Evolutionary conservation across 116 monocot genomes (phyloP).

Genomic region (Posidonia oceanica): DNA sequence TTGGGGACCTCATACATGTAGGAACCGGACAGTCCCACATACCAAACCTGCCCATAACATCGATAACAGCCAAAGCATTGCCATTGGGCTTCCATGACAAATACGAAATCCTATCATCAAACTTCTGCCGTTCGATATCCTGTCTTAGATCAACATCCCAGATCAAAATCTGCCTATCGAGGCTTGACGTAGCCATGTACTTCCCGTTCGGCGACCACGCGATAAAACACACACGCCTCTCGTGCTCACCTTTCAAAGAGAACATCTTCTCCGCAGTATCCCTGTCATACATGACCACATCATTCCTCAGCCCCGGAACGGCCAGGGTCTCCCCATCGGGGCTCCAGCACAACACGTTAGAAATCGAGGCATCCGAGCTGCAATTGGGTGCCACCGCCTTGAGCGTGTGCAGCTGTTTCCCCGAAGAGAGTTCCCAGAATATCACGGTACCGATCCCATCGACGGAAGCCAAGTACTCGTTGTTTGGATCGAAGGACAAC

Average conservation of each 20-base stretch:
- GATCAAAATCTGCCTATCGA: slow-evolving; percentile 80
- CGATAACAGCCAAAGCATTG: slow-evolving; percentile 82
- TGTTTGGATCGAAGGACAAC: slow-evolving; percentile 81
- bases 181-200: slow-evolving; percentile 71
- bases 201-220: slow-evolving; percentile 98
- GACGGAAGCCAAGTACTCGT: slow-evolving; percentile 79
- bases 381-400: slow-evolving; percentile 59
- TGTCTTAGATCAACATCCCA: slow-evolving; percentile 92
- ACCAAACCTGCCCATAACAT: slow-evolving; percentile 72
- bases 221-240: slow-evolving; percentile 51
- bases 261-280: slow-evolving; percentile 83
- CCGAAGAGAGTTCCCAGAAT: slow-evolving; percentile 85
- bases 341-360: slow-evolving; percentile 70
- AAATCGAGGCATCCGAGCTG: slow-evolving; percentile 38
- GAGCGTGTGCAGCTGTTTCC: slow-evolving; percentile 51
- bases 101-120: slow-evolving; percentile 64
- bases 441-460: slow-evolving; percentile 75
- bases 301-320: slow-evolving; percentile 88
- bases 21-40: slow-evolving; percentile 80
- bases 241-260: slow-evolving; percentile 92
- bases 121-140: slow-evolving; percentile 93
- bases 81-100: slow-evolving; percentile 82
- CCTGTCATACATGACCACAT: slow-evolving; percentile 94
- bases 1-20: slow-evolving; percentile 79
- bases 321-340: slow-evolving; percentile 91